Evolutionary conservation across 306 rosid species (phyloP).

Genomic region (Acacia confusa): DNA sequence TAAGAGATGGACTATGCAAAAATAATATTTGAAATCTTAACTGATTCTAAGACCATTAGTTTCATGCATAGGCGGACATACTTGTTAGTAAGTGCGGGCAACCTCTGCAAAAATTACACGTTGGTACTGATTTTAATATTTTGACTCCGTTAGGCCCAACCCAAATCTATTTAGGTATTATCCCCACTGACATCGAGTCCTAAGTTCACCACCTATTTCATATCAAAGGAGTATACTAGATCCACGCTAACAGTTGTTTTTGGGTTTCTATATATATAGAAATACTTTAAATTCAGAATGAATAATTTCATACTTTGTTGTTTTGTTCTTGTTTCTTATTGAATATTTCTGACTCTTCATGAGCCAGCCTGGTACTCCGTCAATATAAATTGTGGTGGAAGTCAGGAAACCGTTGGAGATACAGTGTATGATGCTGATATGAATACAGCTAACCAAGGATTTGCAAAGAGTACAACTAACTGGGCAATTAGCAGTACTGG

Average conservation of each 20-base stretch:
- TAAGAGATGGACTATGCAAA: not conserved
- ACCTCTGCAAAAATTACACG: not conserved
- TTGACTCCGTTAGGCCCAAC: not conserved
- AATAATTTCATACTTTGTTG: not conserved
- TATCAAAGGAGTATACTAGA: not conserved
- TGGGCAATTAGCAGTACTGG: slow-evolving; percentile 68
- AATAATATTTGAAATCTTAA: not conserved
- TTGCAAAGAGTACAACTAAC: slow-evolving; percentile 14
- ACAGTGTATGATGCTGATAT: slow-evolving; percentile 34
- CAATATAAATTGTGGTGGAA: slow-evolving; percentile 45
- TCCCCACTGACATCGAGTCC: no score
- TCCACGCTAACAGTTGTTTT: not conserved
- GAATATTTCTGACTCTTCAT: not conserved
- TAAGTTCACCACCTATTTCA: not conserved
- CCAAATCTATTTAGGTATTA: not conserved
- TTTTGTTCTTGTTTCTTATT: not conserved
- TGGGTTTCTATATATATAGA: not conserved
- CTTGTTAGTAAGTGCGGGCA: not conserved
- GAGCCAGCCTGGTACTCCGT: slow-evolving; percentile 33
- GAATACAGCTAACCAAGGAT: not conserved
- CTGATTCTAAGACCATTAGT: not conserved
- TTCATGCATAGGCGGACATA: not conserved
- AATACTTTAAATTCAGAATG: not conserved
- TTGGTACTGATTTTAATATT: no score
- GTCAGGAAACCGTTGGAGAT: not conserved